A percentile compares a stretch with the other conserved stretches of the same genome.
These are phyloP conservation scores for Gautieria morchelliformis DNA, from an alignment of 768 basidiomycete species.

Conservation along the genomic window DNA sequence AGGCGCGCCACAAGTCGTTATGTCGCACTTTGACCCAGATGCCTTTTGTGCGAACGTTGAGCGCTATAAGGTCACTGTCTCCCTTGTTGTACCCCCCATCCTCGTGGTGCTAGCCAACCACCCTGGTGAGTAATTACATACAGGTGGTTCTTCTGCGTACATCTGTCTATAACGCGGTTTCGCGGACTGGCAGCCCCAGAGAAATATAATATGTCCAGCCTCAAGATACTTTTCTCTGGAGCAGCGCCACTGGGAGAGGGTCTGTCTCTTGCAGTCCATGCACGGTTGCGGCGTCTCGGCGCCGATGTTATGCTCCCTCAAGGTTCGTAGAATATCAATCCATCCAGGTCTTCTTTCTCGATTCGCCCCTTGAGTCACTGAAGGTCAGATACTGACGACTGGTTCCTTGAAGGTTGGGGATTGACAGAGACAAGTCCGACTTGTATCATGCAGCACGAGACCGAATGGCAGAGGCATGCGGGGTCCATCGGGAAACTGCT, in stretches of 20 bases:
- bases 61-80: slow-evolving; percentile 48
- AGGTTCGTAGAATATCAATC: background rate
- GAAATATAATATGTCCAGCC: slow-evolving; percentile 53
- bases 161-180: too few relatives aligned
- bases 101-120: slow-evolving; percentile 65
- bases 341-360: background rate
- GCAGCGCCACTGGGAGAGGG: slow-evolving; percentile 72
- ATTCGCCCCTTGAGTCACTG: background rate
- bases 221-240: slow-evolving; percentile 54
- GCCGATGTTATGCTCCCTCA: slow-evolving; percentile 37
- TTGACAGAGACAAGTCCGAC: slow-evolving; percentile 68
- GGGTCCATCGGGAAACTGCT: slow-evolving; percentile 63
- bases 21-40: slow-evolving; percentile 62
- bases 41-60: slow-evolving; percentile 58
- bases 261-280: slow-evolving; percentile 40
- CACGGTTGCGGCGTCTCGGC: slow-evolving; percentile 30
- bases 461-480: slow-evolving; percentile 36
- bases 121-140: slow-evolving; percentile 31
- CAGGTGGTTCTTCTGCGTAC: too few relatives aligned
- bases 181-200: slow-evolving; percentile 26
- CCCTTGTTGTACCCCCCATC: slow-evolving; percentile 73
- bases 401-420: background rate
- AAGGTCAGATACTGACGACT: background rate
- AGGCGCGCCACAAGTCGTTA: slow-evolving; percentile 45
- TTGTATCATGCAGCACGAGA: slow-evolving; percentile 42